phyloP scores from a whole-genome alignment of 2,329 filamentous ascomycete species.

The Ophiostoma pallidulum region DNA sequence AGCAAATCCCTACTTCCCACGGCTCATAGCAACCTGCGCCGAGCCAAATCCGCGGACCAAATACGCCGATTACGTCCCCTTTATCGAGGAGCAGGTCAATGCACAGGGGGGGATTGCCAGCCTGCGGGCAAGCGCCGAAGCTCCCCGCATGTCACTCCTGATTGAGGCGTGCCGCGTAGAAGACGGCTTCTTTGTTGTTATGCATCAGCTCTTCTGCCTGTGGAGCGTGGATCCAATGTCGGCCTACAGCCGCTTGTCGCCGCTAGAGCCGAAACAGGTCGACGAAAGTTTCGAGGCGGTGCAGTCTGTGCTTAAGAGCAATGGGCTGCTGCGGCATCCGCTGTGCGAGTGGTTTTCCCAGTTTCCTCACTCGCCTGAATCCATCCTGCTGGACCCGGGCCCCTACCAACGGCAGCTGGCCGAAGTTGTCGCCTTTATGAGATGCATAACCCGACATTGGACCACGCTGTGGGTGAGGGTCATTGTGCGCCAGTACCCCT shows the following conservation, averaged over 20 bases:
- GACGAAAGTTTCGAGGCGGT: slow-evolving; percentile 28
- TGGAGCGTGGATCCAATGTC: slow-evolving; percentile 33
- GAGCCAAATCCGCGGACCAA: background rate
- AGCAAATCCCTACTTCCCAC: background rate
- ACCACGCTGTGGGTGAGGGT: slow-evolving; percentile 20
- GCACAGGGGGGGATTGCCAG: background rate
- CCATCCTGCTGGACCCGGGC: slow-evolving; percentile 10
- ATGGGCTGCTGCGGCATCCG: slow-evolving; percentile 22
- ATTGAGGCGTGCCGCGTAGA: slow-evolving; percentile 41
- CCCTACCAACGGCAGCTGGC: slow-evolving; percentile 17
- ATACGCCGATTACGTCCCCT: background rate
- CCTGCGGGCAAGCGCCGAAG: slow-evolving; percentile 27
- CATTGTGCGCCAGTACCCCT: slow-evolving; percentile 20
- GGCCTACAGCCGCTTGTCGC: slow-evolving; percentile 29
- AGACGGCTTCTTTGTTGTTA: slow-evolving; percentile 54
- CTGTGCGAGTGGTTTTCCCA: slow-evolving; percentile 27
- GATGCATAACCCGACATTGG: slow-evolving; percentile 34
- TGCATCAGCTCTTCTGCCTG: slow-evolving; percentile 57
- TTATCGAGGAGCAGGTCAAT: background rate
- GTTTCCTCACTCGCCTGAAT: slow-evolving; percentile 26
- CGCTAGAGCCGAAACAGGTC: slow-evolving; percentile 15
- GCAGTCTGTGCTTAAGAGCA: slow-evolving; percentile 29
- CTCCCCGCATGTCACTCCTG: slow-evolving; percentile 45
- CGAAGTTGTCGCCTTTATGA: slow-evolving; percentile 36
- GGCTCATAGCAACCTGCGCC: background rate